Percentiles rank a stretch among this genome's conserved stretches.
These are phyloP conservation scores for Tetramitus jugosus DNA, from an alignment of 208 protist species.

Conservation along the genomic window DNA sequence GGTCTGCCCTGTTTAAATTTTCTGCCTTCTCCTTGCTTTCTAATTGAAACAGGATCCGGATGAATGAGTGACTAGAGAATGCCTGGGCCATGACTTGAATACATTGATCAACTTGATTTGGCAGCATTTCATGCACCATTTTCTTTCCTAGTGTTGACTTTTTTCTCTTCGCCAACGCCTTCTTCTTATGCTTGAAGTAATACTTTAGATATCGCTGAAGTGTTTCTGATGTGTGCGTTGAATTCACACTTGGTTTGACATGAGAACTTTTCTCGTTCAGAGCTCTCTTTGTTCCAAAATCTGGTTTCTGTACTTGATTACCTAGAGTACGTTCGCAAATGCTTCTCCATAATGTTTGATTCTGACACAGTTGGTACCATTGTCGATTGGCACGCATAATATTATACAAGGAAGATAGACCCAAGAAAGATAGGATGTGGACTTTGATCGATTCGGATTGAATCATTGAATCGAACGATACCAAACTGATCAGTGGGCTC, in stretches of 20 bases:
- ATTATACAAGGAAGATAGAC: not conserved
- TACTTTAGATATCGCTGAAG: not conserved
- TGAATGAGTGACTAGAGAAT: too few relatives aligned
- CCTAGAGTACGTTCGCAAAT: not conserved
- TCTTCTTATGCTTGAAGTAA: not conserved
- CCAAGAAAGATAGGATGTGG: not conserved
- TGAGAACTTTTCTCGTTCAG: not conserved
- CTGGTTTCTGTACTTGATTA: not conserved
- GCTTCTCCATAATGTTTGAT: not conserved
- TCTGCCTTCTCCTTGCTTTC: not conserved
- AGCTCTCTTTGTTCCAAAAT: not conserved
- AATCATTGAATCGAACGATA: too few relatives aligned
- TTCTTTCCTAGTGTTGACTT: not conserved
- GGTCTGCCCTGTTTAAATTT: not conserved
- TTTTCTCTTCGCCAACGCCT: not conserved
- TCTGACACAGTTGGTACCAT: not conserved
- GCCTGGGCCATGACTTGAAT: not conserved
- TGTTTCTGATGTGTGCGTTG: not conserved
- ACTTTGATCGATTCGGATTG: not conserved
- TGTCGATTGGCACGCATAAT: not conserved
- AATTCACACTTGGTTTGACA: not conserved
- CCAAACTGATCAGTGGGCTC: too few relatives aligned
- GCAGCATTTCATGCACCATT: not conserved
- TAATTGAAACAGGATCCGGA: too few relatives aligned
- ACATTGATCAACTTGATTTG: not conserved